Evolutionary conservation across 768 basidiomycete species (phyloP), one percentile per base, ranked within the genome.

Genomic region (Panellus pusillus): DNA sequence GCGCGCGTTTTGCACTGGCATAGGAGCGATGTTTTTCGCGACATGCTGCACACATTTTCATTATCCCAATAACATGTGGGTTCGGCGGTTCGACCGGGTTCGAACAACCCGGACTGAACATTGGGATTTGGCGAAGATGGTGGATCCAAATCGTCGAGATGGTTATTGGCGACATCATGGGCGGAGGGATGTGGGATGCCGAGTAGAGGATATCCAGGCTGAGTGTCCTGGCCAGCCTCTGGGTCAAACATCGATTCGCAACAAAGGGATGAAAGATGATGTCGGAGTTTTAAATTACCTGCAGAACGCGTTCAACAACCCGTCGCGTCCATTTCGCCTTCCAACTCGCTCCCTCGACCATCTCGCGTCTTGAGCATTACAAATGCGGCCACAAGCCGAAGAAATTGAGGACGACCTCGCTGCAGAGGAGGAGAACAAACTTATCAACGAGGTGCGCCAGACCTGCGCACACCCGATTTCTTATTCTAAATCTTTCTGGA

Each of bases 381-480:
- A 35, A 35, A 80, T 80, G 80, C 76, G 74, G 53, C 70, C 77
- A 12, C 78, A 78, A 55, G 69, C 76, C 41, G 88, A 91, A 51
- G 89, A 88, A 61, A 75, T 87, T 39, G 89, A 89, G 66, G 89
- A 91, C 54, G 88, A 91, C 68, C 79, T 86, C 42, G 84, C 81
- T 5, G 88, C 89, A 5, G 90, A 92, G 69, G 90, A 91, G 64
- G 89, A 90, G 73, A 92, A 91, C 70, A 92, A 91, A 60, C 71
- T 91, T 47, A 91, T 91, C 66, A 92, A 92, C 62, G 89, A 92
- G 81, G 89, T 47, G 54, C 41, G 11, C 31, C 20, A 50, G 32
- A 45, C 18, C 27, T 35, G 40, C 44, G 36, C 17, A 17, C 18
- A 13, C 27, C 24, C 18, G 48, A 32, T 39, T 7, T 50, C 17